Conservation (phyloP, 345 rosid genomes). For the Salix exigua region DNA sequence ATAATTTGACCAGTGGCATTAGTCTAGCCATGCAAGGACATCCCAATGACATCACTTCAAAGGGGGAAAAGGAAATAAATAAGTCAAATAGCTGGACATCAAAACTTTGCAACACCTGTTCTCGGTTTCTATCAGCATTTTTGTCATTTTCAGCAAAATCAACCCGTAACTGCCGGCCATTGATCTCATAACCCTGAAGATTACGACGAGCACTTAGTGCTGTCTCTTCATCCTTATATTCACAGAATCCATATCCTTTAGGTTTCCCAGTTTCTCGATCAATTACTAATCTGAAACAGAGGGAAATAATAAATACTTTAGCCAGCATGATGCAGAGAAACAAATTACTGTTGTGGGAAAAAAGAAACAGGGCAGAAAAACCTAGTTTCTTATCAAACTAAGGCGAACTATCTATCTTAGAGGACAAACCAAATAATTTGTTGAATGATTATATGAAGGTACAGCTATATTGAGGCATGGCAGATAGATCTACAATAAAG, state of each 20-base stretch:
- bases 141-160: constrained; percentile 99
- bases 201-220: constrained; percentile 98
- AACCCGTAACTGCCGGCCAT: constrained; percentile 93
- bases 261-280: constrained; percentile 99
- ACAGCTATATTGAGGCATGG: neutral
- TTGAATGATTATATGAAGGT: neutral
- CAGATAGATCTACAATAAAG: neutral
- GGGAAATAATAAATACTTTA: constrained; percentile 7
- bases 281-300: constrained; percentile 68
- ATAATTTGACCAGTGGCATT: neutral
- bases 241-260: constrained; percentile 98
- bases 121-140: constrained; percentile 69
- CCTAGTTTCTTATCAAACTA: no score
- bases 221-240: constrained; percentile 96
- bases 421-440: neutral
- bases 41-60: neutral
- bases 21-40: neutral
- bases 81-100: neutral
- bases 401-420: neutral
- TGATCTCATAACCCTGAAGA: constrained; percentile 89
- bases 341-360: neutral
- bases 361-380: neutral
- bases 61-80: neutral
- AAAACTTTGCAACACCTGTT: constrained; percentile 48
- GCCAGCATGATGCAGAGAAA: neutral